A percentile compares a stretch with the other conserved stretches of the same genome.
Evolutionary conservation across 2,329 filamentous ascomycete genomes (phyloP).

Genomic region (Neonectria punicea): DNA sequence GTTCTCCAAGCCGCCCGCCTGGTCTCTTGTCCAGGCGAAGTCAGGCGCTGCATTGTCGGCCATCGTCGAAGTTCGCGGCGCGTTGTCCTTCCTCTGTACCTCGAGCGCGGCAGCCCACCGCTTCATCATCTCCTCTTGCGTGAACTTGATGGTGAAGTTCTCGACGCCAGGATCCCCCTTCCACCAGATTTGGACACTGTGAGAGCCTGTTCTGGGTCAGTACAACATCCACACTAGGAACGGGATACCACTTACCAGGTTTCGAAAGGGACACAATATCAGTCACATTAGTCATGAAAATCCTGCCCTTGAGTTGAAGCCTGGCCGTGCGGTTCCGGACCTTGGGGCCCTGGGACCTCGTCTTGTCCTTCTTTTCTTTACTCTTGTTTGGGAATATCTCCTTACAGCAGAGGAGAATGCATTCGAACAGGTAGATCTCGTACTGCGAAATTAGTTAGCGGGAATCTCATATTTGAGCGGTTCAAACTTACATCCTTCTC

Average conservation of each 20-base stretch:
- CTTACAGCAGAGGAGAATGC: conserved; percentile 96
- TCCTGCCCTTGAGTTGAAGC: conserved; percentile 93
- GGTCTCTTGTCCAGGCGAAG: conserved; percentile 81
- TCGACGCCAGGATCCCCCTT: conserved; percentile 96
- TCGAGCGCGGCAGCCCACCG: conserved; percentile 90
- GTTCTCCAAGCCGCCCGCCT: conserved; percentile 77
- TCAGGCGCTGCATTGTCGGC: conserved; percentile 70
- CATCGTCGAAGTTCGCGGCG: conserved; percentile 58
- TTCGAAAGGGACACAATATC: conserved; percentile 90
- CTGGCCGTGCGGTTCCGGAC: conserved; percentile 75
- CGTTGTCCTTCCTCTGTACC: conserved; percentile 74
- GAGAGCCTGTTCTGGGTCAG: conserved; percentile 72
- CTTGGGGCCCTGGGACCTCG: conserved; percentile 66
- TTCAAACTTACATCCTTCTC: conserved; percentile 82
- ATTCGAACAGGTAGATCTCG: conserved; percentile 97
- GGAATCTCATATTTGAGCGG: conserved; percentile 39
- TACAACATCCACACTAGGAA: conserved; percentile 15
- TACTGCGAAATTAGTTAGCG: conserved; percentile 68
- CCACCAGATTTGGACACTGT: conserved; percentile 98
- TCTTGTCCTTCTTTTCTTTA: conserved; percentile 80
- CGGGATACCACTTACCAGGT: conserved; percentile 71
- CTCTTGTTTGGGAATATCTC: conserved; percentile 87
- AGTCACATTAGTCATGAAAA: conserved; percentile 99
- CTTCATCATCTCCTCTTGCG: conserved; percentile 90
- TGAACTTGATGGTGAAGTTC: conserved; percentile 94